Evolutionary conservation across 169 alveolate genomes (phyloP), one percentile per base, ranked within the genome.

Genomic region (Eimeria acervulina): DNA sequence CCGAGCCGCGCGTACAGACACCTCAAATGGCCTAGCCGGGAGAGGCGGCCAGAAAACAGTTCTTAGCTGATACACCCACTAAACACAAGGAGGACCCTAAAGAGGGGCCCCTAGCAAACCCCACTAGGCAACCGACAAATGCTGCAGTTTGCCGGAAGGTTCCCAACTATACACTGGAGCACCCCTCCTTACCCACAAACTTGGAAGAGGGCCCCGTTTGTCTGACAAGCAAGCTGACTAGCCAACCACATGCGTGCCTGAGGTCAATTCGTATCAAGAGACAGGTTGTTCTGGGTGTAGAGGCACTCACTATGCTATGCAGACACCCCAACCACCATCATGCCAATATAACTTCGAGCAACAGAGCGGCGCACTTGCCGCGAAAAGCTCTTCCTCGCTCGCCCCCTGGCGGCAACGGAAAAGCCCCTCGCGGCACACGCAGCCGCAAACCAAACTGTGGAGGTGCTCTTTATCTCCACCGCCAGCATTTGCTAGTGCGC

Each of bases 221-320:
- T 44, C 87, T 76, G 61, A 76, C 87, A 76, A 44, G 55, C 40
- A 38, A 76, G 36, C 55, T 26, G 38, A 81, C 4, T 47, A 23
- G 90, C 90, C 90, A 81, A 42, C 59, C 33, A 28, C 72, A 26
- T 12, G 12, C 55, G 12, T 44, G 74, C 74, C 90, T 52, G 68
- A 51, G 72, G 74, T 31, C 90, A 51, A 31, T 28, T n/a, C 36
- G 40, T 61, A 40, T 85, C 66, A 40, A 21, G 47, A 21, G 42
- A 61, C 63, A 23, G 78, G 93, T n/a, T 68, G 83, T 61, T 81
- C 21, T 23, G 90, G 90, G 74, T 51, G 90, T 21, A 13, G 17
- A 26, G 23, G 31, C 93, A 85, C 93, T 61, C 81, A 68, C 93
- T 36, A 36, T 7, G 63, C 81, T 55, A 81, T 61, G 40, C 93